Conservation (phyloP, 1,139 yeast species). For the Yamadazyma siamensis region DNA sequence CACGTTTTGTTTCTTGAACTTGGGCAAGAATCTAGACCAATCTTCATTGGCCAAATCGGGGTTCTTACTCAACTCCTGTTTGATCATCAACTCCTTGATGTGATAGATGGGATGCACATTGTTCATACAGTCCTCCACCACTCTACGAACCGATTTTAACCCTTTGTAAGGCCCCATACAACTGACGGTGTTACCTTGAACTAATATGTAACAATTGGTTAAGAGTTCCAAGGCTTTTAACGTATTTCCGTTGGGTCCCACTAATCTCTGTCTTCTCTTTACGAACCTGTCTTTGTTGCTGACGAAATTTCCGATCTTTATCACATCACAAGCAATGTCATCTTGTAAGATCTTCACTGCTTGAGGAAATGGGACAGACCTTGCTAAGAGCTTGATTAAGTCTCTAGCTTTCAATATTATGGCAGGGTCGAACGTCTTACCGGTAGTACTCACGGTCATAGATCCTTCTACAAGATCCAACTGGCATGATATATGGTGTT, state of each 20-base stretch:
- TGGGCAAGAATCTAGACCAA: slow-evolving; percentile 96
- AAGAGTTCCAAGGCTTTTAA: slow-evolving; percentile 89
- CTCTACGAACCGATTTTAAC: slow-evolving; percentile 84
- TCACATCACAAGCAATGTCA: slow-evolving; percentile 93
- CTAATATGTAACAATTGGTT: slow-evolving; percentile 90
- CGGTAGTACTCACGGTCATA: slow-evolving; percentile 93
- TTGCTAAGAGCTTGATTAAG: slow-evolving; percentile 84
- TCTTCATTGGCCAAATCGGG: slow-evolving; percentile 95
- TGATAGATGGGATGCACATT: slow-evolving; percentile 96
- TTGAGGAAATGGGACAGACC: slow-evolving; percentile 97
- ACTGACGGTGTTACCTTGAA: slow-evolving; percentile 96
- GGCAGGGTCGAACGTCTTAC: slow-evolving; percentile 95
- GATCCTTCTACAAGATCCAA: slow-evolving; percentile 93
- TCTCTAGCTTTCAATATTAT: slow-evolving; percentile 92
- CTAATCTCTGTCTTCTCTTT: slow-evolving; percentile 92
- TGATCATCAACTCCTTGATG: slow-evolving; percentile 95
- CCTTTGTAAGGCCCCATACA: slow-evolving; percentile 98
- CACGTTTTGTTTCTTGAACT: slow-evolving; percentile 93
- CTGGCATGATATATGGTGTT: slow-evolving; percentile 73
- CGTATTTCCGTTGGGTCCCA: slow-evolving; percentile 97
- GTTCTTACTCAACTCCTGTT: slow-evolving; percentile 88
- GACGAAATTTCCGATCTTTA: slow-evolving; percentile 88
- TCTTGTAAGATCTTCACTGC: slow-evolving; percentile 89
- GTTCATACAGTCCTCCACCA: slow-evolving; percentile 96
- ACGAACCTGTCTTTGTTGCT: slow-evolving; percentile 90